Conservation (phyloP, 2,329 filamentous ascomycete species). For the Ceratocystis alfenasii region DNA sequence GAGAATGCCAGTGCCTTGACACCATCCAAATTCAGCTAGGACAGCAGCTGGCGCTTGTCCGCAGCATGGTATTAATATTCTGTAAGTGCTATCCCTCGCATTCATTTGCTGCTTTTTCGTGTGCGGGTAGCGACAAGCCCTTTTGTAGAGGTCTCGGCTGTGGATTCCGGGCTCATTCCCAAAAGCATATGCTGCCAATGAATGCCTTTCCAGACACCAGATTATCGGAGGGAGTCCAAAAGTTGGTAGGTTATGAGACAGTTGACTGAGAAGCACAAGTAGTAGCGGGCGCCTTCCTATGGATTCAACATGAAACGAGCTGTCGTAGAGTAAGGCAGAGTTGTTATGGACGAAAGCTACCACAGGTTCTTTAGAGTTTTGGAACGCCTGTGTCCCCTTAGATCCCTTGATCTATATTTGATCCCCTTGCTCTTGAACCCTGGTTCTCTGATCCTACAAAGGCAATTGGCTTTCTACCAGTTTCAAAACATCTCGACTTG, state of each 20-base stretch:
- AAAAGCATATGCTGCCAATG: neutral
- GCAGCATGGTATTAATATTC: neutral
- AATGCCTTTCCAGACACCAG: neutral
- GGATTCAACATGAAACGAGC: too few relatives aligned
- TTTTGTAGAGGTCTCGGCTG: slow-evolving; percentile 1
- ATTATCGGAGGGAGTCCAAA: neutral
- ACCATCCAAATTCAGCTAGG: neutral
- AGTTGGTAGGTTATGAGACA: neutral
- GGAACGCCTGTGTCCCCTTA: too few relatives aligned
- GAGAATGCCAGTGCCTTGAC: slow-evolving; percentile 5
- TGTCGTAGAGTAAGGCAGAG: neutral
- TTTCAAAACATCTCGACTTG: neutral
- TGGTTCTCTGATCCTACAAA: neutral
- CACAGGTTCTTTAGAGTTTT: neutral
- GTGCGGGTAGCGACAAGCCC: slow-evolving; percentile 1
- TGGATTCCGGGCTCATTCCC: neutral
- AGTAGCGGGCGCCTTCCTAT: neutral
- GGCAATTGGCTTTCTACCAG: neutral
- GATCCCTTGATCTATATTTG: neutral
- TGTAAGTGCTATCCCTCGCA: neutral
- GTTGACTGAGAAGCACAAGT: neutral
- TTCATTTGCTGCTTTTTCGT: neutral
- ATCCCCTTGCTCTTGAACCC: neutral
- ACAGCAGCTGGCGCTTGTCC: neutral
- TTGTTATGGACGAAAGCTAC: too few relatives aligned